phyloP scores from a whole-genome alignment of 306 rosid genomes.

The Sindora glabra region DNA sequence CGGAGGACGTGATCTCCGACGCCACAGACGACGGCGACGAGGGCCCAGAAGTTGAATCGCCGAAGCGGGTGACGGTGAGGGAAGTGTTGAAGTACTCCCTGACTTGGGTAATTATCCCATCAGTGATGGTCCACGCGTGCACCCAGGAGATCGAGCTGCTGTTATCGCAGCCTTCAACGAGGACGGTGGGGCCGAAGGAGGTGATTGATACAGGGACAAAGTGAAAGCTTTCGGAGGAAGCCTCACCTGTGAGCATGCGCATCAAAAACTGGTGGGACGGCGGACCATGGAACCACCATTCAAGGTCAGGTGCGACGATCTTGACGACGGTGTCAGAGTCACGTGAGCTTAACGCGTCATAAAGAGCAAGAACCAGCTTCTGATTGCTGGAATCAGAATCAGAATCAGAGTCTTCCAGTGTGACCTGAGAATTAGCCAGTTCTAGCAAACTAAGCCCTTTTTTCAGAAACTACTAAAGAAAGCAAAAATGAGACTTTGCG shows the following conservation, averaged over 20 bases:
- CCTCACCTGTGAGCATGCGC: slow-evolving; percentile 72
- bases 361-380: slow-evolving; percentile 66
- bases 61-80: slow-evolving; percentile 74
- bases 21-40: background rate
- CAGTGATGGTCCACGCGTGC: slow-evolving; percentile 76
- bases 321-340: slow-evolving; percentile 62
- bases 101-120: slow-evolving; percentile 84
- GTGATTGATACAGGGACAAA: slow-evolving; percentile 51
- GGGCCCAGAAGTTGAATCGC: slow-evolving; percentile 4
- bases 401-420: slow-evolving; percentile 42
- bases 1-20: slow-evolving; percentile 41
- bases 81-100: slow-evolving; percentile 91
- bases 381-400: slow-evolving; percentile 47
- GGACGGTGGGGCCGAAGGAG: slow-evolving; percentile 60
- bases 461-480: background rate
- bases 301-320: slow-evolving; percentile 70
- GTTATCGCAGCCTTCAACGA: slow-evolving; percentile 73
- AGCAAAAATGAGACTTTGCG: too few species aligned
- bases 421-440: slow-evolving; percentile 85
- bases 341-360: slow-evolving; percentile 69
- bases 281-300: slow-evolving; percentile 99
- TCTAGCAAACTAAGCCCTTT: slow-evolving; percentile 25
- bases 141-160: slow-evolving; percentile 63
- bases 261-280: slow-evolving; percentile 77
- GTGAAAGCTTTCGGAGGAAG: slow-evolving; percentile 27